phyloP scores from a whole-genome alignment of 139 green algal species.

The Volvox africanus region DNA sequence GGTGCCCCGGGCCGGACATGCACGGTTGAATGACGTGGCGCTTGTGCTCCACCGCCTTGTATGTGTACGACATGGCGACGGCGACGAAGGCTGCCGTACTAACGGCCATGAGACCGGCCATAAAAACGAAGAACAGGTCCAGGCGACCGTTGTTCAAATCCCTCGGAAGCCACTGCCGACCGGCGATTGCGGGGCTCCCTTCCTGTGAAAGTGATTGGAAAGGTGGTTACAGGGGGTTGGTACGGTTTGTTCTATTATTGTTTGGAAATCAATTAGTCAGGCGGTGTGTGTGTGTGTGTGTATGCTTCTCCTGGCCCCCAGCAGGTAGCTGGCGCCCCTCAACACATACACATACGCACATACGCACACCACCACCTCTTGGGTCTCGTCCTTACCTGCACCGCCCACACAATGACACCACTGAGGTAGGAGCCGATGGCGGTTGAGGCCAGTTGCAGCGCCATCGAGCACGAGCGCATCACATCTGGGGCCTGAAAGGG shows the following conservation, averaged over 20 bases:
- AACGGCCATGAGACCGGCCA: constrained; percentile 71
- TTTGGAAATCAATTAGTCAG: no score
- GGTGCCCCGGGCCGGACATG: not conserved
- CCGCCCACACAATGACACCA: constrained; percentile 72
- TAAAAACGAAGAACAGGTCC: constrained; percentile 85
- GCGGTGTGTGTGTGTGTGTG: no score
- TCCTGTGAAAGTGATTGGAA: not conserved
- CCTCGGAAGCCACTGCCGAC: constrained; percentile 69
- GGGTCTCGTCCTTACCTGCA: constrained; percentile 41
- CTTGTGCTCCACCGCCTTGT: constrained; percentile 87
- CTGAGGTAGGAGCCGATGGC: constrained; percentile 88
- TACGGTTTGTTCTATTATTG: no score
- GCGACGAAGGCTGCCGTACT: constrained; percentile 77
- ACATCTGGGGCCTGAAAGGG: constrained; percentile 86
- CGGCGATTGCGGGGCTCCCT: constrained; percentile 41
- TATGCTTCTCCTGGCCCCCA: no score
- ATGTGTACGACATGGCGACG: constrained; percentile 80
- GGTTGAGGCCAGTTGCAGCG: constrained; percentile 86
- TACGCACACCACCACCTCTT: no score
- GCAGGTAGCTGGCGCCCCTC: no score
- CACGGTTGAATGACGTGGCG: constrained; percentile 25
- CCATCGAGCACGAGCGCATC: constrained; percentile 93
- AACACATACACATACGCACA: no score
- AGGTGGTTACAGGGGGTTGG: not conserved
- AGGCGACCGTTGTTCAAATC: constrained; percentile 80